Percentiles rank a stretch among this genome's conserved stretches.
These are phyloP conservation scores for Candida morakotiae DNA, from an alignment of 805 yeast genomes.

Conservation along the genomic window DNA sequence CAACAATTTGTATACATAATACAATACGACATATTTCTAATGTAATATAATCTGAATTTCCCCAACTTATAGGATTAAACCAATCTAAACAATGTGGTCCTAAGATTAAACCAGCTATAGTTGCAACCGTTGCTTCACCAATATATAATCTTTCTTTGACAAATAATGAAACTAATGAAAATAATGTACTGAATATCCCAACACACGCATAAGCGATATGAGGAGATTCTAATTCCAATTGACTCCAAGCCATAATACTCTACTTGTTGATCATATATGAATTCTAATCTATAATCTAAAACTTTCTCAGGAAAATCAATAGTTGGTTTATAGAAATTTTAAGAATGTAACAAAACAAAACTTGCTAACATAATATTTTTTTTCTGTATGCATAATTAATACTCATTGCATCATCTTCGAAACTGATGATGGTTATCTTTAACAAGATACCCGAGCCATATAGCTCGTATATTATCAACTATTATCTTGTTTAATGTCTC, in stretches of 20 bases:
- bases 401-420: too few species aligned
- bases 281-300: not conserved
- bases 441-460: too few species aligned
- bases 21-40: slow-evolving; percentile 81
- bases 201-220: slow-evolving; percentile 86
- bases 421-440: too few species aligned
- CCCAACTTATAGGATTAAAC: slow-evolving; percentile 85
- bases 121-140: slow-evolving; percentile 90
- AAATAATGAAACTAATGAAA: slow-evolving; percentile 75
- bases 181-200: slow-evolving; percentile 76
- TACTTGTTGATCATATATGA: slow-evolving; percentile 10
- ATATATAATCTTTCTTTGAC: slow-evolving; percentile 80
- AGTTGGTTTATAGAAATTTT: too few species aligned
- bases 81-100: slow-evolving; percentile 85
- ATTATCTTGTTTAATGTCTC: too few species aligned
- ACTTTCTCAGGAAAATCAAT: too few species aligned
- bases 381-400: too few species aligned
- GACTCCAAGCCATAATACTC: slow-evolving; percentile 11
- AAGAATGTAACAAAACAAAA: too few species aligned
- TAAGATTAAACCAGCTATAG: slow-evolving; percentile 77
- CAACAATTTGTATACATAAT: slow-evolving; percentile 83
- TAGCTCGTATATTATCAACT: too few species aligned
- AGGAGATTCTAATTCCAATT: slow-evolving; percentile 47
- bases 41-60: slow-evolving; percentile 76
- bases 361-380: too few species aligned